These are phyloP conservation scores for Ogataea populi-albae DNA, from an alignment of 805 yeast genomes.

Conservation along the genomic window DNA sequence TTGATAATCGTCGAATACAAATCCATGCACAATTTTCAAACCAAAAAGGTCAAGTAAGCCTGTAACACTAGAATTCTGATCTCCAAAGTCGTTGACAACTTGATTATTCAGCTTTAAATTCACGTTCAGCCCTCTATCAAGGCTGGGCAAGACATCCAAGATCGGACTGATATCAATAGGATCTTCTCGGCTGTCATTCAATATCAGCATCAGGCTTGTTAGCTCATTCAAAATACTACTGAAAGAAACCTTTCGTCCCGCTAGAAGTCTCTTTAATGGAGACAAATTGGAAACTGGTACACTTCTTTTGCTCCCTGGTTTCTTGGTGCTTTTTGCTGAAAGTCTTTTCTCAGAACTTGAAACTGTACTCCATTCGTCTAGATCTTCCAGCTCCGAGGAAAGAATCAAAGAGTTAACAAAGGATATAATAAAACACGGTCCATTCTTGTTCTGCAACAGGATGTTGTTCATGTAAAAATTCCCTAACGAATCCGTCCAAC, in stretches of 20 bases:
- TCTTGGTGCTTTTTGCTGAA: background rate
- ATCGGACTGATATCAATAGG: slow-evolving; percentile 35
- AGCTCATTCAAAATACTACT: slow-evolving; percentile 45
- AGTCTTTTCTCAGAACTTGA: slow-evolving; percentile 3
- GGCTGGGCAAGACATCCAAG: slow-evolving; percentile 54
- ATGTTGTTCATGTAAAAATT: slow-evolving; percentile 46
- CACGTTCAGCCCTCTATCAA: slow-evolving; percentile 69
- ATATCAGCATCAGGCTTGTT: slow-evolving; percentile 42
- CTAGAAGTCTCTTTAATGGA: slow-evolving; percentile 24
- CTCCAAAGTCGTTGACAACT: slow-evolving; percentile 21
- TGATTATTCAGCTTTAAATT: slow-evolving; percentile 61
- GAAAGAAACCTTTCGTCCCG: slow-evolving; percentile 28
- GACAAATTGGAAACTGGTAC: slow-evolving; percentile 10
- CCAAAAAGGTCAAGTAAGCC: slow-evolving; percentile 23
- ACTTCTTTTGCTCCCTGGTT: background rate
- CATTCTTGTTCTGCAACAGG: slow-evolving; percentile 74
- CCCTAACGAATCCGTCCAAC: slow-evolving; percentile 25
- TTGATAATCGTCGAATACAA: slow-evolving; percentile 31
- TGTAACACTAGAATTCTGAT: slow-evolving; percentile 18
- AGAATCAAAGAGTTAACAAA: slow-evolving; percentile 67
- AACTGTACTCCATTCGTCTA: slow-evolving; percentile 24
- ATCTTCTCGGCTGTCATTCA: slow-evolving; percentile 29
- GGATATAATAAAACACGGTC: slow-evolving; percentile 87
- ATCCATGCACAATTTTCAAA: slow-evolving; percentile 69
- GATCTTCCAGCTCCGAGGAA: slow-evolving; percentile 34